Evolutionary conservation across 73 alveolate species (phyloP).

Genomic region (Paramecium primaurelia): DNA sequence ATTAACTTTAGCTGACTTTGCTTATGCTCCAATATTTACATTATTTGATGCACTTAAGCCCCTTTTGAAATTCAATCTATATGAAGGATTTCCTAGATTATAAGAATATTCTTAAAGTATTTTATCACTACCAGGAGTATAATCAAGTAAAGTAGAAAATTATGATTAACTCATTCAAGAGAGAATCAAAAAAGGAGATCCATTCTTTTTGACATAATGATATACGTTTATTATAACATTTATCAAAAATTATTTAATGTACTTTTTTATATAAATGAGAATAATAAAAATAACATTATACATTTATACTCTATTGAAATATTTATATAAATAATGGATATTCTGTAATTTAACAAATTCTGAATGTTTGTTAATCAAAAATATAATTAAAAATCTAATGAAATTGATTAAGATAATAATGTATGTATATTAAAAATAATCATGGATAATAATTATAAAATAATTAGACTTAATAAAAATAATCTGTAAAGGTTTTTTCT

Average conservation of each 20-base stretch:
- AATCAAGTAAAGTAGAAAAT: background rate
- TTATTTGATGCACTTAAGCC: background rate
- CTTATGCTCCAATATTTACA: constrained; percentile 33
- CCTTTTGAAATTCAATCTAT: background rate
- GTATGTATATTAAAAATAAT: background rate
- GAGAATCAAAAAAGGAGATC: background rate
- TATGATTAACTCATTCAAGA: background rate
- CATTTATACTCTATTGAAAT: too few species aligned
- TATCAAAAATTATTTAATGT: background rate
- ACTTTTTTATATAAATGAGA: too few species aligned
- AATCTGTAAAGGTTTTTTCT: background rate
- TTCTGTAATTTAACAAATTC: too few species aligned
- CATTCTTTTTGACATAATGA: background rate
- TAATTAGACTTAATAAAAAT: background rate
- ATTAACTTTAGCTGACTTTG: constrained; percentile 34
- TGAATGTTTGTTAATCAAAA: background rate
- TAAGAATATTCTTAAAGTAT: background rate
- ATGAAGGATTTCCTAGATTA: background rate
- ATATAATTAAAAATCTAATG: background rate
- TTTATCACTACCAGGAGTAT: background rate
- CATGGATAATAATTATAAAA: constrained; percentile 25
- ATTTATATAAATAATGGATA: too few species aligned
- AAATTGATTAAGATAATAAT: background rate
- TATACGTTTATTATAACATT: background rate
- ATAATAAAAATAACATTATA: too few species aligned